Evolutionary conservation across 2,329 filamentous ascomycete genomes (phyloP).

Genomic region (Aspergillus pseudoterreus): DNA sequence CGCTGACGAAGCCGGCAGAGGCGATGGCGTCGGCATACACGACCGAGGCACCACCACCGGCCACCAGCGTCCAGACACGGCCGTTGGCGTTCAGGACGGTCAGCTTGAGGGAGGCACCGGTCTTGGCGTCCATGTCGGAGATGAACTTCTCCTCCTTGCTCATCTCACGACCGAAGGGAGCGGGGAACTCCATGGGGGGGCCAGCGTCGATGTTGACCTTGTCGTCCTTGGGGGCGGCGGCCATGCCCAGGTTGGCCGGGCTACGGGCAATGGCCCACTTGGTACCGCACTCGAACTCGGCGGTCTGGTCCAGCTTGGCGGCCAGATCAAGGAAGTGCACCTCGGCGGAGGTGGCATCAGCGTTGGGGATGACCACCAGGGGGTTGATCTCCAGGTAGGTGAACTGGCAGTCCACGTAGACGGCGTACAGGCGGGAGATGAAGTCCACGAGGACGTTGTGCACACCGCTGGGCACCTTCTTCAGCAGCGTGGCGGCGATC

Average conservation of each 20-base stretch:
- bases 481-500: constrained; percentile 79
- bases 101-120: constrained; percentile 96
- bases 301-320: constrained; percentile 97
- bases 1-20: constrained; percentile 87
- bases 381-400: constrained; percentile 99
- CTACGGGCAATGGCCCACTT: constrained; percentile 98
- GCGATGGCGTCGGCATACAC: constrained; percentile 99
- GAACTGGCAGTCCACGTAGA: constrained; percentile 99
- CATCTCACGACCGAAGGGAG: constrained; percentile 96
- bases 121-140: constrained; percentile 97
- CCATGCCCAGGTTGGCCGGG: constrained; percentile 80
- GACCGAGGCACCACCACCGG: constrained; percentile 98
- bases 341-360: constrained; percentile 82
- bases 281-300: constrained; percentile 97
- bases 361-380: constrained; percentile 94
- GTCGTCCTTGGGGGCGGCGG: constrained; percentile 60
- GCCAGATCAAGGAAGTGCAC: constrained; percentile 98
- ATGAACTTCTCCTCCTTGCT: constrained; percentile 99
- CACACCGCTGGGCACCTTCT: constrained; percentile 89
- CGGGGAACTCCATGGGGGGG: constrained; percentile 97
- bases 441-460: constrained; percentile 99
- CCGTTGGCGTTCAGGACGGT: constrained; percentile 90
- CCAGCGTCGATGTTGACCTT: constrained; percentile 94
- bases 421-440: constrained; percentile 95
- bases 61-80: constrained; percentile 96